Percentiles rank a stretch among this genome's conserved stretches.
These are phyloP conservation scores for Colletotrichum australisinense DNA, from an alignment of 2,329 filamentous ascomycete genomes.

Conservation along the genomic window DNA sequence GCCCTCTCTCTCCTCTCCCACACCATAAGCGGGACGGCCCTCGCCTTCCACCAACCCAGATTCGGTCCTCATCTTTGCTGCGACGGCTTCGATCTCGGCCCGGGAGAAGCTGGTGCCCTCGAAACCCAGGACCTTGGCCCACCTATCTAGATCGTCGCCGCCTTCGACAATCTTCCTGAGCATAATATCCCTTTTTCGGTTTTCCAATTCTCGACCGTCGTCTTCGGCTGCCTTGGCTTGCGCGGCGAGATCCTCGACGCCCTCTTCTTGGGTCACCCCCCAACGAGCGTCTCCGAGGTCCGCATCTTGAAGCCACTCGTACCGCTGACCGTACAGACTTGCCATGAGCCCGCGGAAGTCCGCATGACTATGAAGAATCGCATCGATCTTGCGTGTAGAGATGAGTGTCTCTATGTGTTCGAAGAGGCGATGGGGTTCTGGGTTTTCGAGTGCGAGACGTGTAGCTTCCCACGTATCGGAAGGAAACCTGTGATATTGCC, in stretches of 20 bases:
- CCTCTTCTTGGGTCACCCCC: slow-evolving; percentile 10
- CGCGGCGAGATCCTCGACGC: background rate
- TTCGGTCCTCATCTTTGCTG: background rate
- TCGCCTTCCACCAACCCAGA: background rate
- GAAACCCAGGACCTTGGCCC: slow-evolving; percentile 18
- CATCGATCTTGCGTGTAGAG: slow-evolving; percentile 17
- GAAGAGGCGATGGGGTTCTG: slow-evolving; percentile 25
- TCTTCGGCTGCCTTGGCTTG: background rate
- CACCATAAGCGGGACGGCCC: background rate
- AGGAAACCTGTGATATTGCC: slow-evolving; percentile 23
- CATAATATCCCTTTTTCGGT: slow-evolving; percentile 12
- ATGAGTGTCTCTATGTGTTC: slow-evolving; percentile 30
- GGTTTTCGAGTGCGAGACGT: background rate
- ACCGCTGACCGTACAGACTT: slow-evolving; percentile 23
- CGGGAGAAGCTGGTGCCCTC: background rate
- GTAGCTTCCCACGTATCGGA: slow-evolving; percentile 18
- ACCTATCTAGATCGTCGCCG: background rate
- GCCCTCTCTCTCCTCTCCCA: background rate
- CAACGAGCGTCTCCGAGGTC: slow-evolving; percentile 30
- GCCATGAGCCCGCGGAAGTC: slow-evolving; percentile 15
- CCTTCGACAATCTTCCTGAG: slow-evolving; percentile 16
- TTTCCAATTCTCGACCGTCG: background rate
- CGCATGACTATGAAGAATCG: background rate
- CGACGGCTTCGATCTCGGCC: slow-evolving; percentile 3
- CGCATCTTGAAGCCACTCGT: slow-evolving; percentile 27